A percentile compares a stretch with the other conserved stretches of the same genome.
Conservation (phyloP, 2,329 filamentous ascomycete species). For the Dactylellina parvicollis region DNA sequence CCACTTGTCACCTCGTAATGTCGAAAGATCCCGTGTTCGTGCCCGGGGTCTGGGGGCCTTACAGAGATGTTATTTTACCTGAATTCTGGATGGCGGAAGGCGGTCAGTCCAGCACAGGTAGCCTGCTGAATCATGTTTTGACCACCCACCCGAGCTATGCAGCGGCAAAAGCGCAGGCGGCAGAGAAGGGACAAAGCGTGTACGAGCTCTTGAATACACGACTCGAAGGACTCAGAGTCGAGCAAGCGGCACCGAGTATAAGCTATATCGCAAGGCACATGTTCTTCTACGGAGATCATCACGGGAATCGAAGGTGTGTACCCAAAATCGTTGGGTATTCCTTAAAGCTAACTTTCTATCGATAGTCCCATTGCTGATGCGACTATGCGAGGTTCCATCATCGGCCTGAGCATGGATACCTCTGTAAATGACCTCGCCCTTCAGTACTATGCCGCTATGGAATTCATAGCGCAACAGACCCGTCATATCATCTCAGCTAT, state of each 20-base stretch:
- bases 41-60: constrained; percentile 94
- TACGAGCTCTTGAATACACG: constrained; percentile 95
- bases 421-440: constrained; percentile 86
- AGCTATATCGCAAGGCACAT: constrained; percentile 90
- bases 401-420: constrained; percentile 87
- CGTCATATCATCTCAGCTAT: constrained; percentile 93
- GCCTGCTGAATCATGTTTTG: constrained; percentile 90
- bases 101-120: constrained; percentile 94
- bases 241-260: constrained; percentile 76
- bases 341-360: not conserved
- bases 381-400: constrained; percentile 88
- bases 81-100: constrained; percentile 97
- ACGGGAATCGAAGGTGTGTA: constrained; percentile 83
- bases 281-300: constrained; percentile 98
- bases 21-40: constrained; percentile 93
- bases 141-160: constrained; percentile 93
- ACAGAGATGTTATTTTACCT: constrained; percentile 90
- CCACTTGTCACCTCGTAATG: constrained; percentile 97
- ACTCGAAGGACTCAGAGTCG: constrained; percentile 77
- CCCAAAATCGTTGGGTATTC: not conserved
- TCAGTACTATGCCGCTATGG: constrained; percentile 94
- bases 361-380: constrained; percentile 81
- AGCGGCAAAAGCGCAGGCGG: constrained; percentile 79
- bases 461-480: constrained; percentile 97
- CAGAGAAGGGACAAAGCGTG: constrained; percentile 85